Conservation (phyloP, 768 basidiomycete species). For the Mrakia blollopis region DNA sequence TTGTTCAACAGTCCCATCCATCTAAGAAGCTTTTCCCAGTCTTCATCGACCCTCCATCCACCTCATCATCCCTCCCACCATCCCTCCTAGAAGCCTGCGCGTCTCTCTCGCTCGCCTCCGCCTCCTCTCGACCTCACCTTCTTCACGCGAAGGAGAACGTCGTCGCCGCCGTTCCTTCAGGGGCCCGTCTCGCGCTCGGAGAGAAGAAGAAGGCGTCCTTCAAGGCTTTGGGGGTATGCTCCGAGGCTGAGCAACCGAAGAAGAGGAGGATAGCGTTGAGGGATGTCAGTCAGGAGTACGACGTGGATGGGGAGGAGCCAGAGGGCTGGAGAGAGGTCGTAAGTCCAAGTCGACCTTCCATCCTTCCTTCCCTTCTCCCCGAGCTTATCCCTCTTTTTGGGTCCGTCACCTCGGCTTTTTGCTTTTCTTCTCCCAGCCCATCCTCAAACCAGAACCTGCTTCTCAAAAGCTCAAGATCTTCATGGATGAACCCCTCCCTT, state of each 20-base stretch:
- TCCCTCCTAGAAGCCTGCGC: neutral
- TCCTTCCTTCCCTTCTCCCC: neutral
- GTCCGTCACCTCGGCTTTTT: too few relatives aligned
- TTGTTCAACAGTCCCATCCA: neutral
- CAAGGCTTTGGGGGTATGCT: neutral
- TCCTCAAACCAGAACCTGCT: neutral
- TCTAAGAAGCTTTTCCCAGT: slow-evolving; percentile 17
- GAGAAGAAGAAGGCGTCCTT: slow-evolving; percentile 4
- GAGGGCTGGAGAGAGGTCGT: slow-evolving; percentile 20
- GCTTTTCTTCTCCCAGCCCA: neutral
- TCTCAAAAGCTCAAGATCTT: slow-evolving; percentile 18
- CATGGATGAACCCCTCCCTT: neutral
- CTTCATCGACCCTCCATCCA: slow-evolving; percentile 4
- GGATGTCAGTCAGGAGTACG: slow-evolving; percentile 29
- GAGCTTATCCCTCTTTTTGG: neutral
- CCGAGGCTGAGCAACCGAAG: neutral
- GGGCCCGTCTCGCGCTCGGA: neutral
- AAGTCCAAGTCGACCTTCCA: neutral
- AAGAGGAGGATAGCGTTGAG: slow-evolving; percentile 12
- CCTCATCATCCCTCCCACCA: neutral
- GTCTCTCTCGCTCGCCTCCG: neutral
- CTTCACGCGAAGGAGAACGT: slow-evolving; percentile 4
- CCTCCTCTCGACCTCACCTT: neutral
- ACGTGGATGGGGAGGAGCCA: slow-evolving; percentile 17
- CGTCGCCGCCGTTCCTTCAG: neutral